Evolutionary conservation across 2,329 filamentous ascomycete genomes (phyloP), one percentile per base, ranked within the genome.

Genomic region (Pyrenochaeta sp.): DNA sequence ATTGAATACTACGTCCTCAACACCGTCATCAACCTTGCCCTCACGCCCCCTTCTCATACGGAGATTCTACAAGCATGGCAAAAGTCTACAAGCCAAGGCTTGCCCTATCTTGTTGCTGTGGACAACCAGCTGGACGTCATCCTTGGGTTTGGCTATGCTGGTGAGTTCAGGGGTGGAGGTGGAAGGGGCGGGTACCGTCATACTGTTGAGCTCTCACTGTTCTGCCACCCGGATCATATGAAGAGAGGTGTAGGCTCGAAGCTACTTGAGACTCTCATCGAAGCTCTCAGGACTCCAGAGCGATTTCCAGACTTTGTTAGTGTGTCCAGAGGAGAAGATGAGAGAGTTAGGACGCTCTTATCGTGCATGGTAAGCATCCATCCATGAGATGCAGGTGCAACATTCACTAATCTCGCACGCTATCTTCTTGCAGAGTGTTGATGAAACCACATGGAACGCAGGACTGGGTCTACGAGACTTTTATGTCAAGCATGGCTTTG

Each of bases 161-260:
- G 69, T 5, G 68, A 70, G 2, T 79, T 76, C 49, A 69, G 75
- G 2, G 41, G 42, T 17, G 52, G 40, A 21, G 70, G 67, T 4
- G 60, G 63, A 21, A 65, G 75, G 62, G 57, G 72, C 17, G 73
- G 73, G 1, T 79, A 79, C 54, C 72, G 67, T 11, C 68, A 76
- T 7, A 77, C 77, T 0, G 77, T 77, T 7, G 77, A 79, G 53
- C 59, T 79, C 6, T 71, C 69, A 1, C 59, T 79, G 11, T 78
- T 77, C 51, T 69, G 77, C 41, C 75, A 75, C 51, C 74, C 71
- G 1, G 66, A 71, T 0, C 54, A 77, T 37, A 68, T 60, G 12
- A 61, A 57, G 2, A 62, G 56, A 15, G 71, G 73, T 2, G 61
- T 78, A 29, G 77, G 77, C 4, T 66, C 71, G 3, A 45, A 27